Conservation (phyloP, 768 basidiomycete genomes). For the Mycena rosella region DNA sequence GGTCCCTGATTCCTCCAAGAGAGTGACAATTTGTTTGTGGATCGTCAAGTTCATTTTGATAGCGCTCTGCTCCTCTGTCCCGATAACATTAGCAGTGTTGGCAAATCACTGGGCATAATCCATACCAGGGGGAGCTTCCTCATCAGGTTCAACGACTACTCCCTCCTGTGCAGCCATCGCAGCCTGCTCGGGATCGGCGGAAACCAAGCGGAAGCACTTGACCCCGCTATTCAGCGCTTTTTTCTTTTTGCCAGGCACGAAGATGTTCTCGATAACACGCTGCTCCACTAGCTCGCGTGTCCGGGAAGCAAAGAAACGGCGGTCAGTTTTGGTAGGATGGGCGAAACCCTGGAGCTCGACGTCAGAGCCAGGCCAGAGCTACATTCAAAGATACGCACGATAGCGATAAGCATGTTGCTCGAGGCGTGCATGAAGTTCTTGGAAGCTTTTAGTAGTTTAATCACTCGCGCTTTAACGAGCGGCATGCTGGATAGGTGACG, state of each 20-base stretch:
- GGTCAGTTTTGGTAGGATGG: conserved; percentile 80
- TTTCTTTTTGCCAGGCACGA: conserved; percentile 71
- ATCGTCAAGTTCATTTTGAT: conserved; percentile 75
- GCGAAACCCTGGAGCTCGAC: conserved; percentile 71
- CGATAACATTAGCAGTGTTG: not conserved
- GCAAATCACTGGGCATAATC: conserved; percentile 9
- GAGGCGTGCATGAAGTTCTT: conserved; percentile 79
- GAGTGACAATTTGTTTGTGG: conserved; percentile 83
- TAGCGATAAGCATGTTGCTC: conserved; percentile 79
- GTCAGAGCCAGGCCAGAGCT: conserved; percentile 2
- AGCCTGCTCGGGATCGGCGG: conserved; percentile 51
- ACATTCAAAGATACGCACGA: conserved; percentile 62
- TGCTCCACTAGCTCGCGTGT: conserved; percentile 80
- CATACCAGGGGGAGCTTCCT: conserved; percentile 51
- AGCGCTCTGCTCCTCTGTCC: conserved; percentile 52
- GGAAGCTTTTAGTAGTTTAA: conserved; percentile 78
- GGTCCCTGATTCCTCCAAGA: conserved; percentile 76
- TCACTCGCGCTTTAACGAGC: conserved; percentile 76
- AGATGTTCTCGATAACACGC: conserved; percentile 80
- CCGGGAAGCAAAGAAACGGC: conserved; percentile 85
- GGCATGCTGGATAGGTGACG: conserved; percentile 83
- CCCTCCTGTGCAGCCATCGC: conserved; percentile 48
- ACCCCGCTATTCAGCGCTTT: conserved; percentile 60
- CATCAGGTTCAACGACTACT: conserved; percentile 49
- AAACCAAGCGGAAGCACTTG: conserved; percentile 77